Conservation (phyloP, 2,329 filamentous ascomycete genomes). For the Fonsecaea multimorphosa region DNA sequence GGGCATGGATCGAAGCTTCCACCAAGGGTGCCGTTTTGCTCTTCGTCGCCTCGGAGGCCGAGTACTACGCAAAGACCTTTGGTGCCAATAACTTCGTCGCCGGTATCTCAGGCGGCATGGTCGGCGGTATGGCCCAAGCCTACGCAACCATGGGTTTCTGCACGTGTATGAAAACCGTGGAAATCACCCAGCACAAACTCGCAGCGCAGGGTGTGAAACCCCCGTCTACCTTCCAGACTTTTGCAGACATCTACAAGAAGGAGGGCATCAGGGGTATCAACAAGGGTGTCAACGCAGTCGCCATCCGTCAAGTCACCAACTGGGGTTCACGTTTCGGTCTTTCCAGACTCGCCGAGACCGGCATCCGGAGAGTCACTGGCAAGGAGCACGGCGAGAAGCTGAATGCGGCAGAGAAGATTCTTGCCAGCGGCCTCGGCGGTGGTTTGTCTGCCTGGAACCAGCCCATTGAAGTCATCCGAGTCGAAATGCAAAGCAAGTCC, state of each 20-base stretch:
- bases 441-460: slow-evolving; percentile 98
- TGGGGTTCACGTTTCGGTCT: slow-evolving; percentile 97
- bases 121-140: slow-evolving; percentile 93
- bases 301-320: slow-evolving; percentile 99
- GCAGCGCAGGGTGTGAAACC: slow-evolving; percentile 81
- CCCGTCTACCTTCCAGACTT: slow-evolving; percentile 89
- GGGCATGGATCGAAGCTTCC: slow-evolving; percentile 99
- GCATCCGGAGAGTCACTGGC: slow-evolving; percentile 77
- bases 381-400: slow-evolving; percentile 85
- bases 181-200: slow-evolving; percentile 98
- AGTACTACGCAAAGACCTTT: slow-evolving; percentile 84
- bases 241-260: slow-evolving; percentile 94
- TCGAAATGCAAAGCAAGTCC: slow-evolving; percentile 99
- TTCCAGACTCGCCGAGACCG: slow-evolving; percentile 85
- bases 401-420: slow-evolving; percentile 80
- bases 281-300: slow-evolving; percentile 97
- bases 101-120: slow-evolving; percentile 90
- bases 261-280: slow-evolving; percentile 97
- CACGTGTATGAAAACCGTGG: slow-evolving; percentile 99
- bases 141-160: slow-evolving; percentile 99
- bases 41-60: slow-evolving; percentile 97
- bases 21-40: slow-evolving; percentile 99
- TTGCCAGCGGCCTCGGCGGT: slow-evolving; percentile 85
- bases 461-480: slow-evolving; percentile 98
- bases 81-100: slow-evolving; percentile 86